These are phyloP conservation scores for Ottelia alismoides DNA, from an alignment of 106 monocot species.

Conservation along the genomic window DNA sequence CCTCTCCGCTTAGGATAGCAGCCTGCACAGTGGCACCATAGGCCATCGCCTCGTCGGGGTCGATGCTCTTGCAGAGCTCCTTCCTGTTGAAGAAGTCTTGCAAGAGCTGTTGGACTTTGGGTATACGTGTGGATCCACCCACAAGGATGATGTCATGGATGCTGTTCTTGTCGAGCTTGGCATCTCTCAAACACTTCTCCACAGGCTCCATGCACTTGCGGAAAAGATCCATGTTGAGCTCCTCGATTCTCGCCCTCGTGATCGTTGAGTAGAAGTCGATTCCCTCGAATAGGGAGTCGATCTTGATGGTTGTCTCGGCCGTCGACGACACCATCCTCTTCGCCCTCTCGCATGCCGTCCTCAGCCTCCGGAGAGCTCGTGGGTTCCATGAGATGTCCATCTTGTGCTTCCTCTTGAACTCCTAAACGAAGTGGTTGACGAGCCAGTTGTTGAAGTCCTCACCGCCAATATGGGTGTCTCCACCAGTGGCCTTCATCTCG, in stretches of 20 bases:
- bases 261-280: constrained; percentile 8
- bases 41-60: constrained; percentile 8
- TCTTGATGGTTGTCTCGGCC: constrained; percentile 13
- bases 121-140: constrained; percentile 9
- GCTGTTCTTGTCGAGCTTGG: constrained; percentile 12
- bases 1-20: constrained; percentile 7
- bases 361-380: constrained; percentile 6
- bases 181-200: constrained; percentile 13
- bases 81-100: constrained; percentile 13
- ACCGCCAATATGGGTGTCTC: constrained; percentile 10
- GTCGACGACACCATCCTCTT: constrained; percentile 14
- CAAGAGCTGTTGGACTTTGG: constrained; percentile 10
- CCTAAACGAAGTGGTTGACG: constrained; percentile 12
- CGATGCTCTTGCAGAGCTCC: constrained; percentile 16
- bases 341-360: constrained; percentile 12
- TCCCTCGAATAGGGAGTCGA: constrained; percentile 10
- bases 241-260: constrained; percentile 6
- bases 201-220: constrained; percentile 10
- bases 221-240: constrained; percentile 13
- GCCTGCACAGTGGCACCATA: constrained; percentile 11
- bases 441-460: constrained; percentile 10
- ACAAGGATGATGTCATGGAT: constrained; percentile 7
- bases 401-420: constrained; percentile 16
- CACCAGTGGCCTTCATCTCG: constrained; percentile 10
- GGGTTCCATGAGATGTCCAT: constrained; percentile 7